Base-by-base conservation (phyloP, 352 stramenopile species). In the Phytophthora pini region DNA sequence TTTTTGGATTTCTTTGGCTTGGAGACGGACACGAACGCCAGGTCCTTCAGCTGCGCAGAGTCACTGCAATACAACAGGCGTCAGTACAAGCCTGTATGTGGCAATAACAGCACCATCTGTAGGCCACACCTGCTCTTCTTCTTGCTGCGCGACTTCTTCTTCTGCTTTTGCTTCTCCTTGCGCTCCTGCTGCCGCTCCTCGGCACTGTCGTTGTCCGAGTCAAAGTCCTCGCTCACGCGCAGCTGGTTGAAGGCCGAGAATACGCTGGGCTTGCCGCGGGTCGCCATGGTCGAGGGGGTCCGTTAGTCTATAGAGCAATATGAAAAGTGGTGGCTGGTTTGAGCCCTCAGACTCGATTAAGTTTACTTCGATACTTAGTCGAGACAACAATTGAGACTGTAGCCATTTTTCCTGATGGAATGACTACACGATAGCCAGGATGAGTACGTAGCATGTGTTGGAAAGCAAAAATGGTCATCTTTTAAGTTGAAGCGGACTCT, bases 131-230 rank as follows among this genome's bases (percentile, higher is more conserved):
- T 90, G 77, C 65, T 90, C 51, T 88, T 92, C 72, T 92, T 92
- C 72, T 90, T 90, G 66, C 59, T 79, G 75, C 79, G 80, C 50
- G 65, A 78, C 63, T 93, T 93, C 63, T 91, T 89, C 72, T 84
- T 87, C 51, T 77, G 69, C 53, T 90, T 89, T 53, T 90, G 82
- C 64, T 86, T 86, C 40, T 80, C 72, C 47, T 71, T 72, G 10
- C 83, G 78, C 67, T 90, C 72, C 52, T 80, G 67, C 45, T 72
- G 57, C 24, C 71, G 72, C 72, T 93, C 81, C 29, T 90, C 72
- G 13, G 69, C 73, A 57, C 77, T 92, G 39, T 47, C 72, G 54
- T 87, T 61, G 43, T 68, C 62, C 47, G 66, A 83, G 56, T 84
- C 82, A 55, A 79, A 74, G 31, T 72, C 53, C 49, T 83, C 76